Evolutionary conservation across 805 yeast species (phyloP).

Genomic region (Candida wancherniae): DNA sequence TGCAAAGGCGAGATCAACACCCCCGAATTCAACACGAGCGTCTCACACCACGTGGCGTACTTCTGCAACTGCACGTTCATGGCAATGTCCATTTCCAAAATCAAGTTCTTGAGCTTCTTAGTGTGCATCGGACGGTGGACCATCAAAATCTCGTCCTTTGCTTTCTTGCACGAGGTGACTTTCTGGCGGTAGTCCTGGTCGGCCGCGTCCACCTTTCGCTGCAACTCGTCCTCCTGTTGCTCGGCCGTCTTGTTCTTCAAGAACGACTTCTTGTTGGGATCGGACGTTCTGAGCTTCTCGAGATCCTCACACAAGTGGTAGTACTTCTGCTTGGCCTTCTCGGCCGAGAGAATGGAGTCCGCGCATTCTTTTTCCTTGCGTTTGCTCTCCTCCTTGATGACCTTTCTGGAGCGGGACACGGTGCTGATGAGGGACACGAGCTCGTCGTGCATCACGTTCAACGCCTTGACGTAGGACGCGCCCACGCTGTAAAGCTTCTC

Average conservation of each 20-base stretch:
- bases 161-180: slow-evolving; percentile 65
- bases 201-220: slow-evolving; percentile 72
- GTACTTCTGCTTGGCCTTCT: slow-evolving; percentile 76
- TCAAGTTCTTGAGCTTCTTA: slow-evolving; percentile 65
- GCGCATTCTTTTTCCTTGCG: slow-evolving; percentile 77
- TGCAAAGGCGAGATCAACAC: slow-evolving; percentile 73
- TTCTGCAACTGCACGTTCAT: slow-evolving; percentile 83
- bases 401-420: slow-evolving; percentile 68
- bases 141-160: slow-evolving; percentile 67
- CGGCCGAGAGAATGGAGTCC: slow-evolving; percentile 80
- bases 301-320: slow-evolving; percentile 78
- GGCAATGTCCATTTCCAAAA: slow-evolving; percentile 86
- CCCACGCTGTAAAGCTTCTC: slow-evolving; percentile 70
- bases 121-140: slow-evolving; percentile 75
- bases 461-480: slow-evolving; percentile 68
- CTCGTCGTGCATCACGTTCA: slow-evolving; percentile 84
- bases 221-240: slow-evolving; percentile 88
- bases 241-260: slow-evolving; percentile 74
- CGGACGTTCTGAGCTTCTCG: slow-evolving; percentile 74
- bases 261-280: slow-evolving; percentile 79
- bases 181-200: slow-evolving; percentile 81
- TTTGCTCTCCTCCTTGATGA: slow-evolving; percentile 74
- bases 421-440: slow-evolving; percentile 64
- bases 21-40: slow-evolving; percentile 77
- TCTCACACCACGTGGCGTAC: slow-evolving; percentile 83